Evolutionary conservation across 2,329 filamentous ascomycete species (phyloP), one percentile per base, ranked within the genome.

Genomic region (Aspergillus clavatus): DNA sequence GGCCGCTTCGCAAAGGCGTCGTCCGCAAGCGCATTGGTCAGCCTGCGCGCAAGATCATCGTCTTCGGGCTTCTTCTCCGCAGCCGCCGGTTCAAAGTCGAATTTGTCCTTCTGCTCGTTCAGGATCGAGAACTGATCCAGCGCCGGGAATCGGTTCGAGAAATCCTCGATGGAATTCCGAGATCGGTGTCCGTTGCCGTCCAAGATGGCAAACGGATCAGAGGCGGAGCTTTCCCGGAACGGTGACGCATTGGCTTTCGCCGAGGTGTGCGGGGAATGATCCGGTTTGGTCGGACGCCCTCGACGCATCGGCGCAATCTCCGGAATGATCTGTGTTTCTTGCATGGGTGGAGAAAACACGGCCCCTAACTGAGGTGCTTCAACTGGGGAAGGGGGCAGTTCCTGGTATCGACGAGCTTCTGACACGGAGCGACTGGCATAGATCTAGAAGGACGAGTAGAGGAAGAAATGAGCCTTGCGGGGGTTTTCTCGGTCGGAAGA

Each of bases 261-360:
- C 56, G 67, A 72, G 65, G 64, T 69, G 52, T 67, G 56, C 58
- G 72, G 65, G 46, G 75, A 73, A 6, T 51, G 47, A 14, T 71
- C 58, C 49, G 72, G 57, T 57, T 75, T 77, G 4, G 76, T 75
- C 4, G 89, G 86, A 50, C 89, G 78, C 3, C 93, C 93, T 70
- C 93, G 80, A 49, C 93, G 81, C 93, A 97, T 97, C 0, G 91
- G 93, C 28, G 87, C 83, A 50, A 98, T 89, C 19, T 96, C 89
- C 7, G 93, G 93, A 43, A 97, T 83, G 7, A 78, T 73, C 55
- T 85, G 81, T 43, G 86, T 80, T 54, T 86, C 79, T 45, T 86
- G 81, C 21, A 81, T 72, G 2, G 85, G 82, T n/a, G 86, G 82
- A 5, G 88, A 81, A 59, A 91, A 91, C 12, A 89, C 83, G 8